phyloP scores from a whole-genome alignment of 371 early-diverging fungal genomes.

The Mucor lusitanicus region DNA sequence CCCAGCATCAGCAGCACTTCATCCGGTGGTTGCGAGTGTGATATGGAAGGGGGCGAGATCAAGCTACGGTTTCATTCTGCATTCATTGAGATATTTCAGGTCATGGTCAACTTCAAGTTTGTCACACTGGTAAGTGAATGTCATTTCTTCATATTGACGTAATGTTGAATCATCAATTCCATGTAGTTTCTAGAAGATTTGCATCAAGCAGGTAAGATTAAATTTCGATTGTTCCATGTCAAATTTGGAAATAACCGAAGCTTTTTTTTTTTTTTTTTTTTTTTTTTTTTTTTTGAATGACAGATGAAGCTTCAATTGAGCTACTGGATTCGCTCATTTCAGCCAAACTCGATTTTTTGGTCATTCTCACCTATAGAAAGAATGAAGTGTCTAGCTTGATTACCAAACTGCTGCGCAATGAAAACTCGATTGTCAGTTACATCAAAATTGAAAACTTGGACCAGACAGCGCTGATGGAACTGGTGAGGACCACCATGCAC shows the following conservation, averaged over 20 bases:
- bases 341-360: constrained; percentile 38
- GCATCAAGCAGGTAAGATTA: constrained; percentile 50
- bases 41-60: constrained; percentile 44
- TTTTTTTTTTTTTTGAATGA: neutral
- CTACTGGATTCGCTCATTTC: constrained; percentile 43
- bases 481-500: constrained; percentile 46
- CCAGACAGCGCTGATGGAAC: constrained; percentile 39
- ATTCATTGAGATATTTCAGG: constrained; percentile 48
- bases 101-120: constrained; percentile 49
- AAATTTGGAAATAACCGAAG: neutral
- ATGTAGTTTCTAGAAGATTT: constrained; percentile 53
- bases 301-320: constrained; percentile 53
- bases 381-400: constrained; percentile 24
- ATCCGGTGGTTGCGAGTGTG: constrained; percentile 20
- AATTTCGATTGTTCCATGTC: neutral
- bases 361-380: constrained; percentile 44
- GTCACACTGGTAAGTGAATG: constrained; percentile 51
- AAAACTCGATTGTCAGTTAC: constrained; percentile 34
- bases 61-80: constrained; percentile 48
- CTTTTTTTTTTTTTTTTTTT: too few species aligned
- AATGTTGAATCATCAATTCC: neutral
- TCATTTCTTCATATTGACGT: neutral
- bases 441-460: constrained; percentile 43
- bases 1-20: neutral
- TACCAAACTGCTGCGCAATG: constrained; percentile 28